These are phyloP conservation scores for Rhizodiscina lignyota DNA, from an alignment of 495 filamentous ascomycete genomes.

Conservation along the genomic window DNA sequence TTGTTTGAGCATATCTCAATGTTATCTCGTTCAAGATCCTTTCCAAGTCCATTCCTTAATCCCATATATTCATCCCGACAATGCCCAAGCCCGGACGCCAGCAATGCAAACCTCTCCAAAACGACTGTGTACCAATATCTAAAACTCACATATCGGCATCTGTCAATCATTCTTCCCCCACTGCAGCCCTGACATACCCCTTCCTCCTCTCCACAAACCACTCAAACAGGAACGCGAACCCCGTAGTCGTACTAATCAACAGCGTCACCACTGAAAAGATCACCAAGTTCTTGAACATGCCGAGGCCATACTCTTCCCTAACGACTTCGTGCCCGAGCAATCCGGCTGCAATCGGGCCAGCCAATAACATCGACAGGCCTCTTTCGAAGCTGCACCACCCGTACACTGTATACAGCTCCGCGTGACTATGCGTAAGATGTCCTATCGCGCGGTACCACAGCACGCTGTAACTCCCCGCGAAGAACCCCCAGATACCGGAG, in stretches of 20 bases:
- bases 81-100: no score
- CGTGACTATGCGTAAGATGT: background rate
- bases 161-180: no score
- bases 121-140: no score
- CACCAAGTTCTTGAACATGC: conserved; percentile 9
- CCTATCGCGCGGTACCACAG: conserved; percentile 7
- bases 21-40: no score
- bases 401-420: conserved; percentile 6
- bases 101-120: no score
- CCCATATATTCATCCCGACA: no score
- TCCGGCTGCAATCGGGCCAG: conserved; percentile 9
- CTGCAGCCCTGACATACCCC: no score
- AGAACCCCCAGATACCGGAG: conserved; percentile 7
- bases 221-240: background rate
- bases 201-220: no score
- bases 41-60: no score
- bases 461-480: conserved; percentile 11
- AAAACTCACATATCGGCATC: no score
- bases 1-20: no score
- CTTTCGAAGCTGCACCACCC: conserved; percentile 10
- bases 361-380: conserved; percentile 10
- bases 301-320: conserved; percentile 8
- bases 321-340: conserved; percentile 5
- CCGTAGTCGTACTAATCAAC: conserved; percentile 2
- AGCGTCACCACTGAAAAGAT: conserved; percentile 4